phyloP scores from a whole-genome alignment of 306 rosid species.

The Dryas drummondii region DNA sequence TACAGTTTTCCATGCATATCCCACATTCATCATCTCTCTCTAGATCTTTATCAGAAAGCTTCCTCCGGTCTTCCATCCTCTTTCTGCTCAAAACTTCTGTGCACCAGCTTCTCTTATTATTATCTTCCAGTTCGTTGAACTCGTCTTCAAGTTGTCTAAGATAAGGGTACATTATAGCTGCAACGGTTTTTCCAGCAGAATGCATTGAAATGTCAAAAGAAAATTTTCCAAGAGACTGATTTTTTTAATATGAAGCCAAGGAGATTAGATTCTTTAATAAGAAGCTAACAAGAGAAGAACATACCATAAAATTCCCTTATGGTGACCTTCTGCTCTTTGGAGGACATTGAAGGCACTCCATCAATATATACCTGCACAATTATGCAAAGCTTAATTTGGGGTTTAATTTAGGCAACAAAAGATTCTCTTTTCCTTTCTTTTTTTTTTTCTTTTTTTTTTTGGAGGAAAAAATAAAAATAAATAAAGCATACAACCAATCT shows the following conservation, averaged over 20 bases:
- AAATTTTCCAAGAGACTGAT: background rate
- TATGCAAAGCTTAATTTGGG: slow-evolving; percentile 16
- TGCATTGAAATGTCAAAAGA: background rate
- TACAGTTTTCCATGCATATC: slow-evolving; percentile 69
- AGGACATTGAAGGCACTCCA: slow-evolving; percentile 61
- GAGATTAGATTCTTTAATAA: background rate
- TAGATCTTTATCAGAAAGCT: slow-evolving; percentile 27
- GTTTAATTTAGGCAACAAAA: background rate
- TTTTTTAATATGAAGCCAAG: background rate
- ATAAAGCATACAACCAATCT: background rate
- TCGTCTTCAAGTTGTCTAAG: slow-evolving; percentile 64
- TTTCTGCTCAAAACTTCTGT: slow-evolving; percentile 29
- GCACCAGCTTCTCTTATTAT: slow-evolving; percentile 27
- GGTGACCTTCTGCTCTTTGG: slow-evolving; percentile 62
- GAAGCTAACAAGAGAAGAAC: slow-evolving; percentile 21
- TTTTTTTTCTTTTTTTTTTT: background rate
- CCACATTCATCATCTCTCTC: slow-evolving; percentile 72
- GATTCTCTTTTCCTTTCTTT: no score
- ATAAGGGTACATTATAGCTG: slow-evolving; percentile 78
- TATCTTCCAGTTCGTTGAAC: slow-evolving; percentile 35
- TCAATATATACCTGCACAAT: slow-evolving; percentile 56
- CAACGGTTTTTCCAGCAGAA: slow-evolving; percentile 25
- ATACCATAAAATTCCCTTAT: slow-evolving; percentile 66
- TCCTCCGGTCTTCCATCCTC: slow-evolving; percentile 30
- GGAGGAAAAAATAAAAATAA: background rate